Base-by-base conservation (phyloP, 2,329 filamentous ascomycete species). In the Phyllosticta citribraziliensis region DNA sequence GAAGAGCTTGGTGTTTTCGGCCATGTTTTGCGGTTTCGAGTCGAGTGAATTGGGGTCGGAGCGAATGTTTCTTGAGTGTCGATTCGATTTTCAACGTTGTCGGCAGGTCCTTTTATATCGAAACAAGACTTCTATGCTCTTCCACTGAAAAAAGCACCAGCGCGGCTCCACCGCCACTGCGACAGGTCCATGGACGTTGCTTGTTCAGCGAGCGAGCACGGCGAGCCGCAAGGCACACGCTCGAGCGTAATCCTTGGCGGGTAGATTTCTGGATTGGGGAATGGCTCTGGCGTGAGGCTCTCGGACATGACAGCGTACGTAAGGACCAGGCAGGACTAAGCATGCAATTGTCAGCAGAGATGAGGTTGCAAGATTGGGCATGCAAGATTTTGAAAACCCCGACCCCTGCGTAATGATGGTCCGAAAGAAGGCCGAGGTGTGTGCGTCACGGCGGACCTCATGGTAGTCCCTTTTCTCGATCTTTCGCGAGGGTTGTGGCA, bases 1-100 rank as follows among this genome's bases (percentile, higher is more conserved):
- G 63, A 72, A 72, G 52, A 72, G 65, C 50, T 59, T 62, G 61
- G 55, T 62, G 55, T 58, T 58, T 51, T 55, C 50, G 33, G 60
- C 60, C 60, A 62, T 62, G 58, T 33, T 52, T 19, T 19, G 12
- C n/a, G 51, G 12, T 54, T 6, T 51, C 33, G 22, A n/a, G 40
- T 35, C 8, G 24, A 19, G 5, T 2, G 30, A n/a, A n/a, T 40
- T 14, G 35, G 51, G 11, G 9, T 40, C 12, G 33, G 12, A 40
- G 33, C 33, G 33, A 40, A 11, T 40, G 33, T 2, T 40, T 40
- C 5, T 40, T 12, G 14, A 14, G 10, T 14, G 4, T 14, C 10
- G 14, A 40, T 40, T 17, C 8, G 14, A 11, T 40, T 17, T 12
- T 40, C 33, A 1, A 40, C 12, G 33, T 40, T 17, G 33, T 12